These are phyloP conservation scores for Naganishia albida DNA, from an alignment of 1,284 basidiomycete species.

Conservation along the genomic window DNA sequence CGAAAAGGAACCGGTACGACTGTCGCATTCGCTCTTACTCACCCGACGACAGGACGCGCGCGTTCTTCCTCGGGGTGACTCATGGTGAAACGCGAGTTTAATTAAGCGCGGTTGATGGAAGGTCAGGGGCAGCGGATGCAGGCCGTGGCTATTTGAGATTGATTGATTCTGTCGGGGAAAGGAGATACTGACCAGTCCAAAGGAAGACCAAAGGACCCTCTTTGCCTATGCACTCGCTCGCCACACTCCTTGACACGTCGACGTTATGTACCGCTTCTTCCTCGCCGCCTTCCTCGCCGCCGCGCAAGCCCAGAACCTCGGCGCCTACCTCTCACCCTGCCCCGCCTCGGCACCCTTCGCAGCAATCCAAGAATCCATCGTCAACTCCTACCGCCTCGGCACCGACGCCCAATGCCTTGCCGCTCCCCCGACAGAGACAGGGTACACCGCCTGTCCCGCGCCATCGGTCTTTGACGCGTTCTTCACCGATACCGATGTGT, in stretches of 20 bases:
- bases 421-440: neutral
- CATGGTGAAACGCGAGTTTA: too few species aligned
- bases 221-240: neutral
- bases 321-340: constrained; percentile 21
- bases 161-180: neutral
- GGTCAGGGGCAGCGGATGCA: too few species aligned
- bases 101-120: too few species aligned
- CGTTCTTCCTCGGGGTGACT: too few species aligned
- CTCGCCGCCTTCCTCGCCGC: neutral
- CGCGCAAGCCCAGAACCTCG: constrained; percentile 12
- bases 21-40: too few species aligned
- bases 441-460: constrained; percentile 8
- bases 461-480: constrained; percentile 9
- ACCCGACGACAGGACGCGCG: too few species aligned
- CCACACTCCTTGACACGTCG: neutral
- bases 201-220: neutral
- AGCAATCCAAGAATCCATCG: neutral
- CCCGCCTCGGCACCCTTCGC: constrained; percentile 11
- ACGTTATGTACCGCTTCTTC: neutral
- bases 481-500: constrained; percentile 17
- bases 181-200: neutral
- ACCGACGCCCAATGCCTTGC: constrained; percentile 6
- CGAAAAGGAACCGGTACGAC: too few species aligned
- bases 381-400: constrained; percentile 13
- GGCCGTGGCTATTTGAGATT: neutral